Evolutionary conservation across 345 rosid genomes (phyloP), one percentile per base, ranked within the genome.

Genomic region (Turnera subulata): DNA sequence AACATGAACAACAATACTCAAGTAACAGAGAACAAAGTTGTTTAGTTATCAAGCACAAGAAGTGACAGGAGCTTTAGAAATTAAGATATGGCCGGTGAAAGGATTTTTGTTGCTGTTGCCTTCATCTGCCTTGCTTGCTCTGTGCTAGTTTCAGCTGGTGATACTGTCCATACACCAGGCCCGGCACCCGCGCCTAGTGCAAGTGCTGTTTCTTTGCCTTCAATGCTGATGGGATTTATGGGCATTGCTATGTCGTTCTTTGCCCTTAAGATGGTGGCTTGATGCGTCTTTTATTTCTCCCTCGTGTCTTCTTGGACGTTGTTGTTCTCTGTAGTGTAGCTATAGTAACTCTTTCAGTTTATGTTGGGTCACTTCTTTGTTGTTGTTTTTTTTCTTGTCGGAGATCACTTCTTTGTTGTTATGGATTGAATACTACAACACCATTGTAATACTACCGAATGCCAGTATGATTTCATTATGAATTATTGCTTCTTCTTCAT

Each of bases 231-330:
- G 32, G 52, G 46, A 56, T 11, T 58, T n/a, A 10, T 50, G 10
- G 23, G 46, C 20, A 29, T 43, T 48, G 69, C 62, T 40, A 0
- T 64, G 1, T 39, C 62, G 12, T 49, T 58, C 52, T 12, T 51
- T 16, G 16, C 42, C 40, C 58, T 33, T 23, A 32, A 57, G 29
- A 19, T 18, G 25, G 14, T 50, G 38, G 62, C 51, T 49, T 56
- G 12, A 42, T 13, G 55, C 46, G 48, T 33, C 37, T 24, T 22
- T 16, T 15, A 11, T 0, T 51, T 7, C 13, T 8, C 24, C 13
- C 23, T 47, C 52, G n/a, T n/a, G n/a, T n/a, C n/a, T n/a, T n/a
- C n/a, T n/a, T n/a, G n/a, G n/a, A n/a, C n/a, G n/a, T n/a, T n/a
- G n/a, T n/a, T n/a, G n/a, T n/a, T n/a, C n/a, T n/a, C n/a, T n/a